Evolutionary conservation across 1,284 basidiomycete genomes (phyloP), one percentile per base, ranked within the genome.

Genomic region (Tilletia caries): DNA sequence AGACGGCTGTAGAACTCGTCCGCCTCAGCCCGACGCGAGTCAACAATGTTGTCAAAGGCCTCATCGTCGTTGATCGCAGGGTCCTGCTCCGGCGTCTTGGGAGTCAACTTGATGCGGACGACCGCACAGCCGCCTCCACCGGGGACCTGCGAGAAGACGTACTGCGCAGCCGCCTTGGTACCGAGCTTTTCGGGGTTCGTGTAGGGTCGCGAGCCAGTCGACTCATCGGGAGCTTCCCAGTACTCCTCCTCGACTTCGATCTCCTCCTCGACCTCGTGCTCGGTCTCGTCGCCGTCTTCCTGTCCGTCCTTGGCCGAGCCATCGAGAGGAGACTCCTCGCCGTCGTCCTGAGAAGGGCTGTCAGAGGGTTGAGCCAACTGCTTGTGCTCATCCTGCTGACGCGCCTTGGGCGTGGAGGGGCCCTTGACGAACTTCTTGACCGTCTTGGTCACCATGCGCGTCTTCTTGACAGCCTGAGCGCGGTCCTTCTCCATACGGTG

Each of bases 1-100:
- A 98, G 87, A 18, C 89, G 87, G 66, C 88, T 86, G 85, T 97
- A 98, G 83, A 98, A 98, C 84, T 98, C 95, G 83, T 98, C 93
- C 10, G 94, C 92, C 83, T 98, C 95, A 74, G 90, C 87, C 87
- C 83, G 93, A 91, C 82, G 74, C 18, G 73, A 65, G 68, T 98
- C 95, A 60, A 98, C 87, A 46, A 88, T 88, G 77, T 91, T 90
- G 79, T 98, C 95, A 78, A 98, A 98, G 32, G 90, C 81, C 70
- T 90, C 90, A 82, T 98, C 95, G 79, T 98, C 95, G 69, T 91
- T 88, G 71, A 96, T 87, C 64, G 89, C 89, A 4, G 88, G 85
- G 82, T 97, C 92, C 79, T 91, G 88, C 46, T 89, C 87, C 3
- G 90, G 87, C 8, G 89, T 88, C 64, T 87, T 86, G 18, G 92